Evolutionary conservation across 257 asterid genomes (phyloP).

Genomic region (Leptodermis oblonga): DNA sequence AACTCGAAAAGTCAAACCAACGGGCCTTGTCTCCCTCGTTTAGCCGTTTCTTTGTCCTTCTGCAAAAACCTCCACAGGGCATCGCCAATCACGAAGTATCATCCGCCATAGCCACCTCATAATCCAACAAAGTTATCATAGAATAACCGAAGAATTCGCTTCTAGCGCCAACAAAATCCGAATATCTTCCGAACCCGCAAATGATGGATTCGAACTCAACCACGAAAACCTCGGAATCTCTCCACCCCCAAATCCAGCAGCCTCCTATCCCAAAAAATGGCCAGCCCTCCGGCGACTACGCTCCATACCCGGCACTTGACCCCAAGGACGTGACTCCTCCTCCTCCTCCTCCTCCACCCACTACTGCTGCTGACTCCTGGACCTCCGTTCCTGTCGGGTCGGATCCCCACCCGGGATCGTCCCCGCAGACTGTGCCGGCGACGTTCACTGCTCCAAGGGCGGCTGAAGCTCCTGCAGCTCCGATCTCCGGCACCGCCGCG

Average conservation of each 20-base stretch:
- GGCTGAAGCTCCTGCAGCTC: conserved; percentile 24
- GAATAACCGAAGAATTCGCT: background rate
- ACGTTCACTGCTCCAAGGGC: conserved; percentile 16
- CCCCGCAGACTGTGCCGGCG: background rate
- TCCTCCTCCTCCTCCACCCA: conserved; percentile 47
- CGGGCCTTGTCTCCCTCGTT: conserved; percentile 8
- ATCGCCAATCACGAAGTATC: background rate
- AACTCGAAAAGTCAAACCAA: no score
- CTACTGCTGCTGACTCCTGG: conserved; percentile 56
- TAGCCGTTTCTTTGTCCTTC: conserved; percentile 3
- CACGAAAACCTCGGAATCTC: conserved; percentile 13
- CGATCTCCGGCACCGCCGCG: conserved; percentile 31
- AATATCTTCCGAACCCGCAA: background rate
- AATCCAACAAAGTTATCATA: background rate
- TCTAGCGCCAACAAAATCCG: background rate
- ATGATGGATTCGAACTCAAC: conserved; percentile 17
- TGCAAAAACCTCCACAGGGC: background rate
- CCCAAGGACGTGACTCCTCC: conserved; percentile 62
- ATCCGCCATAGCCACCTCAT: no score
- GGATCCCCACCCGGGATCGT: conserved; percentile 13
- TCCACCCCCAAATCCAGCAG: conserved; percentile 22
- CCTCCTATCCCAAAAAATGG: conserved; percentile 17
- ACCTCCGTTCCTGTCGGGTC: conserved; percentile 34
- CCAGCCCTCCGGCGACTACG: conserved; percentile 44
- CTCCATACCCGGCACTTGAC: conserved; percentile 76